Percentiles rank a stretch among this genome's conserved stretches.
Conservation (phyloP, 129 eudicot genomes). For the Rutidosis leptorrhynchoides region DNA sequence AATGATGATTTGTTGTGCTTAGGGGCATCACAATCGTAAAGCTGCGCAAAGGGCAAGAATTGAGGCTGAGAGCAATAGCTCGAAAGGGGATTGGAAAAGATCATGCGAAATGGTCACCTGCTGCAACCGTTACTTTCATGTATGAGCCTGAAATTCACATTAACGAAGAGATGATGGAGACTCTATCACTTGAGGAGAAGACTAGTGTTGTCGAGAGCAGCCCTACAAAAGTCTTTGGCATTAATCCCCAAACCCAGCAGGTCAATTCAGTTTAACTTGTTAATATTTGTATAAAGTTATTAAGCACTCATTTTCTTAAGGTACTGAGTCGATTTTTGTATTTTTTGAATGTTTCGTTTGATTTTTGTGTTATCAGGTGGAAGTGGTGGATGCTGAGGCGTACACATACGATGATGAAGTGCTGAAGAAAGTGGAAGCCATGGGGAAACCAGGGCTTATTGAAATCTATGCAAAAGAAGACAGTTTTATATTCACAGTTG, state of each 20-base stretch:
- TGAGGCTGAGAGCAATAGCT: conserved; percentile 92
- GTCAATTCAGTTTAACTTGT: conserved; percentile 31
- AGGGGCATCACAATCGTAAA: conserved; percentile 98
- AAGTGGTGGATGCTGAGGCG: conserved; percentile 79
- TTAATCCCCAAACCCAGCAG: conserved; percentile 63
- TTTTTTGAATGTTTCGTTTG: background rate
- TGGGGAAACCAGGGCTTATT: conserved; percentile 89
- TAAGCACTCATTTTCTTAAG: background rate
- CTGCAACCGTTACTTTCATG: conserved; percentile 99
- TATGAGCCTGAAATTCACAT: conserved; percentile 91
- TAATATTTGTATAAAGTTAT: background rate
- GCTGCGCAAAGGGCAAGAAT: conserved; percentile 91
- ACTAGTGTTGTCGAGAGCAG: conserved; percentile 75
- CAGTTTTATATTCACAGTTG: conserved; percentile 90
- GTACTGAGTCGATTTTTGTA: background rate
- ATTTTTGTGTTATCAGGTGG: conserved; percentile 41
- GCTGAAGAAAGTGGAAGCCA: conserved; percentile 84
- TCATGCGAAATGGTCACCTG: conserved; percentile 99
- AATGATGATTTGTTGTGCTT: conserved; percentile 3
- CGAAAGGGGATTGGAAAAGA: conserved; percentile 98
- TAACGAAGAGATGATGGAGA: conserved; percentile 93
- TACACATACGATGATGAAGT: conserved; percentile 93
- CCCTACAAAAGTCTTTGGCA: conserved; percentile 89
- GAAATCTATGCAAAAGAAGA: conserved; percentile 92
- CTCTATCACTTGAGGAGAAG: conserved; percentile 70